A percentile compares a stretch with the other conserved stretches of the same genome.
These are phyloP conservation scores for Fusarium continuum DNA, from an alignment of 2,329 filamentous ascomycete species.

Conservation along the genomic window DNA sequence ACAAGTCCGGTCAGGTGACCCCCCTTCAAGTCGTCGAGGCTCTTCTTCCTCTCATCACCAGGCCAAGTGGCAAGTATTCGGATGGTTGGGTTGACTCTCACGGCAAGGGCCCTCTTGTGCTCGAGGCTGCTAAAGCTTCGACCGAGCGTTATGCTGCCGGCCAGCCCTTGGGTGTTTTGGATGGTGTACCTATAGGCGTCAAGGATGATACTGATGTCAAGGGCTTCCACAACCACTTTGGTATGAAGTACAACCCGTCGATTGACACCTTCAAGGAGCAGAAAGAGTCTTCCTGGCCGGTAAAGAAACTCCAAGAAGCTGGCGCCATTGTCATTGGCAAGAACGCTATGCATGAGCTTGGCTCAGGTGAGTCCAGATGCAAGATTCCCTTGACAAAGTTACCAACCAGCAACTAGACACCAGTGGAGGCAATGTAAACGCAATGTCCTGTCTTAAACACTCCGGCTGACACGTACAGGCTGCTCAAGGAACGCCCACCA, in stretches of 20 bases:
- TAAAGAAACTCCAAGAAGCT: conserved; percentile 74
- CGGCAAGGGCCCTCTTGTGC: conserved; percentile 63
- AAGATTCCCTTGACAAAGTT: background rate
- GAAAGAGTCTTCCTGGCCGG: conserved; percentile 73
- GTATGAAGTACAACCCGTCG: conserved; percentile 68
- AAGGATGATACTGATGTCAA: conserved; percentile 82
- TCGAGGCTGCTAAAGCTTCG: conserved; percentile 75
- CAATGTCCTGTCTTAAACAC: background rate
- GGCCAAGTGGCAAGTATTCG: conserved; percentile 67
- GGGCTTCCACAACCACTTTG: conserved; percentile 74
- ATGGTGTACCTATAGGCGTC: conserved; percentile 83
- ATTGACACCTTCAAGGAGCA: conserved; percentile 59
- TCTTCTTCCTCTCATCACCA: conserved; percentile 74
- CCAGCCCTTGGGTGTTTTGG: conserved; percentile 72
- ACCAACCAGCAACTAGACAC: conserved; percentile 62
- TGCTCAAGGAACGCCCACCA: conserved; percentile 76
- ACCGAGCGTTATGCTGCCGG: conserved; percentile 76
- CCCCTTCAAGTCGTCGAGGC: conserved; percentile 76
- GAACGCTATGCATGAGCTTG: conserved; percentile 82
- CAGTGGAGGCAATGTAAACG: conserved; percentile 77
- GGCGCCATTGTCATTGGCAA: conserved; percentile 81
- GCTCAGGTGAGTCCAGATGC: conserved; percentile 63
- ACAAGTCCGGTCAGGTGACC: conserved; percentile 73
- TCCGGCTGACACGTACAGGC: conserved; percentile 59
- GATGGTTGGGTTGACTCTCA: conserved; percentile 77